Percentiles rank a stretch among this genome's conserved stretches.
phyloP scores from a whole-genome alignment of 139 green algal species.

The Chlamydomonas schloesseri region DNA sequence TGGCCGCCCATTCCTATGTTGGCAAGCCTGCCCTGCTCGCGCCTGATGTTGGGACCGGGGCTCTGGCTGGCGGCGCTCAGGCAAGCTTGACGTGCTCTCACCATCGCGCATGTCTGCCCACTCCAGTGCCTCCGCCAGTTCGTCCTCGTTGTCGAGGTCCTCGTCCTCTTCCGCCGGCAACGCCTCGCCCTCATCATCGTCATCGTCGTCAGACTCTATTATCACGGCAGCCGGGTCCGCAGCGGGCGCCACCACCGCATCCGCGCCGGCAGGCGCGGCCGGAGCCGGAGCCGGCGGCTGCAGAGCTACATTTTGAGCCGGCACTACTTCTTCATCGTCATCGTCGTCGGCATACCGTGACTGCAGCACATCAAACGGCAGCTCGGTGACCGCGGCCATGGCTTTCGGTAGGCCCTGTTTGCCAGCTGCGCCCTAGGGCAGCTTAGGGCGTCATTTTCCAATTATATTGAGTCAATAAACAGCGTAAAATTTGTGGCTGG shows the following conservation, averaged over 20 bases:
- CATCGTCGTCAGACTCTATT: constrained; percentile 32
- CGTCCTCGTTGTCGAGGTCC: constrained; percentile 67
- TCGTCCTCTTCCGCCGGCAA: constrained; percentile 57
- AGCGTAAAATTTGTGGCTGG: too few species aligned
- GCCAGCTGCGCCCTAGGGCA: too few species aligned
- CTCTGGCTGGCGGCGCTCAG: too few species aligned
- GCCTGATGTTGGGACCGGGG: too few species aligned
- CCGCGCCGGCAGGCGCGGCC: neutral
- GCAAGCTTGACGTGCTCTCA: too few species aligned
- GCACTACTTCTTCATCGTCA: neutral
- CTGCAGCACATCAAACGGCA: constrained; percentile 40
- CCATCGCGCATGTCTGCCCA: constrained; percentile 82
- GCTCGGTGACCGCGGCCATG: neutral
- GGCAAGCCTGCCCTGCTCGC: too few species aligned
- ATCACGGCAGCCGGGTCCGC: constrained; percentile 17
- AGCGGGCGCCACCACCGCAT: neutral
- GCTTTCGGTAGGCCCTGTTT: neutral
- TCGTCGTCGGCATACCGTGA: constrained; percentile 38
- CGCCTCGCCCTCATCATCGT: constrained; percentile 30
- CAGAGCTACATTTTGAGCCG: neutral
- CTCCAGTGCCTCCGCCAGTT: constrained; percentile 72
- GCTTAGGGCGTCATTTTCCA: too few species aligned
- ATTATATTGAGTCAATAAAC: too few species aligned
- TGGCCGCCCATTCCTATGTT: too few species aligned
- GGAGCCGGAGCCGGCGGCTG: neutral